These are phyloP conservation scores for Basidiobolus meristosporus DNA, from an alignment of 371 early-diverging fungal species.

Conservation along the genomic window DNA sequence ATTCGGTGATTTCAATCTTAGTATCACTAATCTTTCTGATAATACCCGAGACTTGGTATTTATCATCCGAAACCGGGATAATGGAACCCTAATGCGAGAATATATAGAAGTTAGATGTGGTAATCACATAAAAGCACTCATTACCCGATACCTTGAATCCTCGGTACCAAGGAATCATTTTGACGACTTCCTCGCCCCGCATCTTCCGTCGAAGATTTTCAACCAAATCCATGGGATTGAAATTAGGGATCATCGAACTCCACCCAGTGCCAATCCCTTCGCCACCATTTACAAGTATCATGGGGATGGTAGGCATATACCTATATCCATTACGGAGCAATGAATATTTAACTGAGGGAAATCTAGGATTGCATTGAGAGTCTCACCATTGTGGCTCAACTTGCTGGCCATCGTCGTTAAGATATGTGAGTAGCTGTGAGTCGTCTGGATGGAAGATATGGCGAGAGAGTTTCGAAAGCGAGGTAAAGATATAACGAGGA, in stretches of 20 bases:
- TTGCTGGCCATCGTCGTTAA: constrained; percentile 84
- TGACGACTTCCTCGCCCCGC: constrained; percentile 43
- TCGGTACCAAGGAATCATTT: constrained; percentile 94
- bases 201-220: constrained; percentile 78
- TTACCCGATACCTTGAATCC: constrained; percentile 46
- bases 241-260: constrained; percentile 69
- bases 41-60: constrained; percentile 56
- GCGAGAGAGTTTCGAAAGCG: constrained; percentile 48
- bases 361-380: constrained; percentile 1
- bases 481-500: constrained; percentile 98
- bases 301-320: constrained; percentile 94
- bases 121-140: background rate
- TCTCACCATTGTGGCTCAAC: constrained; percentile 97
- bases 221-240: constrained; percentile 88
- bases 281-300: constrained; percentile 94
- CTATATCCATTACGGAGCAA: too few relatives aligned
- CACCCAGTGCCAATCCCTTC: constrained; percentile 99
- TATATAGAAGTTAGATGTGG: too few relatives aligned
- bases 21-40: constrained; percentile 54
- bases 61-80: constrained; percentile 22
- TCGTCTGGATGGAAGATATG: constrained; percentile 86
- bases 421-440: constrained; percentile 72
- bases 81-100: constrained; percentile 62
- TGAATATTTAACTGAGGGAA: too few relatives aligned
- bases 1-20: constrained; percentile 77